Evolutionary conservation across 1,139 yeast genomes (phyloP), one percentile per base, ranked within the genome.

Genomic region (Magnusiomyces ingens): DNA sequence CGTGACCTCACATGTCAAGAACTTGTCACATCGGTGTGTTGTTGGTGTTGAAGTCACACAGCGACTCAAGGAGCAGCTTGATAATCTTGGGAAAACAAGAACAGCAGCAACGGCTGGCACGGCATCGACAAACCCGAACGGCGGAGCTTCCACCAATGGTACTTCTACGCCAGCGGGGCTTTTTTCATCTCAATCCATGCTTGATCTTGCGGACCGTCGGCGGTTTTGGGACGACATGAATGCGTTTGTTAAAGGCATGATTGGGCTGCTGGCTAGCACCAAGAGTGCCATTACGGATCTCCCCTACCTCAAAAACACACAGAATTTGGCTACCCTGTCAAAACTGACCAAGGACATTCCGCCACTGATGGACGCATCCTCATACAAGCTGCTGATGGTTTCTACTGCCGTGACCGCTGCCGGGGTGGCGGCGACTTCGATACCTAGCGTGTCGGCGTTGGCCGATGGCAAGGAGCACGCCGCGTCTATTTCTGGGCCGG

Each of bases 261-360:
- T 90, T 57, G 85, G 83, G 49, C 86, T 93, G 42, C 75, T 91
- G 59, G 93, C 93, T 1, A 80, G 89, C 0, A 90, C 94, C 0
- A 90, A 89, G 65, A 79, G 81, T 0, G 81, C 93, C n/a, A 85
- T 88, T 78, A 77, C 78, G 54, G 96, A 88, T 62, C 73, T 89
- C 55, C 93, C 95, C 0, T 78, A 83, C 13, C 74, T 91, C 51
- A 84, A 86, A 61, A 96, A 87, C 55, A 86, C 87, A 2, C 75
- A 96, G 57, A 84, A 87, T 6, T 78, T 91, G 72, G 88, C 96
- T 0, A 80, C 82, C 37, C 73, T 91, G 55, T 90, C 97, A 0
- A 83, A 89, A 58, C 85, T 91, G 3, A 88, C 96, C 1, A 91
- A 91, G 64, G 98, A 91, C 62, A 87, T 91, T 12, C 90, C 97